These are phyloP conservation scores for Clarireedia monteithiana DNA, from an alignment of 2,329 filamentous ascomycete species.

Conservation along the genomic window DNA sequence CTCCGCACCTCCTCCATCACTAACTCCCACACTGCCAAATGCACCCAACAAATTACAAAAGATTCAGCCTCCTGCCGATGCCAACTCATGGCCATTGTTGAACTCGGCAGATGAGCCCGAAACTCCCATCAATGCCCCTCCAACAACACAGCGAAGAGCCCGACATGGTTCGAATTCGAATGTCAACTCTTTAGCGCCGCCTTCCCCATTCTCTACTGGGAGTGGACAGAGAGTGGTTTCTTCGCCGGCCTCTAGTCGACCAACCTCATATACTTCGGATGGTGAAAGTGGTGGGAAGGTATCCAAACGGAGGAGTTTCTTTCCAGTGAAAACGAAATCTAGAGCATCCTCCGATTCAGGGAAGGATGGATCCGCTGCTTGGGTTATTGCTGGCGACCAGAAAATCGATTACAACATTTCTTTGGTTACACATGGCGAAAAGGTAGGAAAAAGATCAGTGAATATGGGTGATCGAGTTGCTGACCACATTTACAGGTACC, in stretches of 20 bases:
- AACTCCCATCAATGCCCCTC: neutral
- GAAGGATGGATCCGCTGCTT: slow-evolving; percentile 5
- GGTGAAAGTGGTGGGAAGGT: neutral
- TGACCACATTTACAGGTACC: slow-evolving; percentile 42
- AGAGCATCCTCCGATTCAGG: slow-evolving; percentile 1
- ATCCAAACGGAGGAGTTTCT: slow-evolving; percentile 7
- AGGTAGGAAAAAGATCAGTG: neutral
- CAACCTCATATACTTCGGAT: slow-evolving; percentile 5
- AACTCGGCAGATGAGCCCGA: neutral
- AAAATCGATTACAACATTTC: slow-evolving; percentile 11
- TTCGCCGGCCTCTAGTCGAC: slow-evolving; percentile 6
- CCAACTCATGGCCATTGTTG: neutral
- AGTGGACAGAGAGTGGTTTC: slow-evolving; percentile 4
- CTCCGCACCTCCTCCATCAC: neutral
- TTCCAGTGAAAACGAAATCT: neutral
- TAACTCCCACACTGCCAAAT: neutral
- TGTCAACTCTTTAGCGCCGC: slow-evolving; percentile 4
- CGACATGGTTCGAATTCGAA: slow-evolving; percentile 6
- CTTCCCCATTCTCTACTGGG: neutral
- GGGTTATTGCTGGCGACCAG: slow-evolving; percentile 4
- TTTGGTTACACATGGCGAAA: neutral
- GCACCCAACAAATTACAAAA: slow-evolving; percentile 1
- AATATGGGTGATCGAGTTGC: neutral
- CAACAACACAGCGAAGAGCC: neutral
- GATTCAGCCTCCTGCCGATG: neutral